phyloP scores from a whole-genome alignment of 2,329 filamentous ascomycete genomes.

The Chaetomium sp. region DNA sequence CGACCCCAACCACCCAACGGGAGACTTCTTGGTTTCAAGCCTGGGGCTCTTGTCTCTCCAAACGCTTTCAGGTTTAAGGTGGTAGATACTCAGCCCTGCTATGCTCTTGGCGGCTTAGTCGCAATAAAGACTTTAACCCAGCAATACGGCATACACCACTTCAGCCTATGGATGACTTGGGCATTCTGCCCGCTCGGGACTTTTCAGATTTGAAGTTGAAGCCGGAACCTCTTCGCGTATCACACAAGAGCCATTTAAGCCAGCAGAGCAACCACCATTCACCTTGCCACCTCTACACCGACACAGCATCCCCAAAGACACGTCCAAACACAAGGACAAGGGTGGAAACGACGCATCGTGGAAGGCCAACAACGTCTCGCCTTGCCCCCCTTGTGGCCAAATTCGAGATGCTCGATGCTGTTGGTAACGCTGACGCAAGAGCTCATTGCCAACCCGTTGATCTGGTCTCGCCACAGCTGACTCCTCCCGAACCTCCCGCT shows the following conservation, averaged over 20 bases:
- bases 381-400: slow-evolving; percentile 40
- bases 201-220: background rate
- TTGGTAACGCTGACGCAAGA: slow-evolving; percentile 30
- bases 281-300: background rate
- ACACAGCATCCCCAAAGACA: background rate
- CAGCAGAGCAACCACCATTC: background rate
- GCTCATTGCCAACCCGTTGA: background rate
- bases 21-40: background rate
- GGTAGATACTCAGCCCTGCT: no score
- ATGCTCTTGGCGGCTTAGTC: no score
- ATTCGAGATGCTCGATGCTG: slow-evolving; percentile 40
- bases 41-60: no score
- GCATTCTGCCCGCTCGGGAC: background rate
- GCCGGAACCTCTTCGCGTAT: background rate
- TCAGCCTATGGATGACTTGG: background rate
- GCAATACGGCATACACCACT: background rate
- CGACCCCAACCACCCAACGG: no score
- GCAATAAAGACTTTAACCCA: background rate
- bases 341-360: background rate
- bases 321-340: background rate
- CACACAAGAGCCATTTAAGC: background rate
- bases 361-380: background rate
- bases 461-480: background rate
- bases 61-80: background rate
- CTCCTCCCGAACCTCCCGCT: background rate